Conservation (phyloP, 768 basidiomycete species). For the Tremella yokohamensis region DNA sequence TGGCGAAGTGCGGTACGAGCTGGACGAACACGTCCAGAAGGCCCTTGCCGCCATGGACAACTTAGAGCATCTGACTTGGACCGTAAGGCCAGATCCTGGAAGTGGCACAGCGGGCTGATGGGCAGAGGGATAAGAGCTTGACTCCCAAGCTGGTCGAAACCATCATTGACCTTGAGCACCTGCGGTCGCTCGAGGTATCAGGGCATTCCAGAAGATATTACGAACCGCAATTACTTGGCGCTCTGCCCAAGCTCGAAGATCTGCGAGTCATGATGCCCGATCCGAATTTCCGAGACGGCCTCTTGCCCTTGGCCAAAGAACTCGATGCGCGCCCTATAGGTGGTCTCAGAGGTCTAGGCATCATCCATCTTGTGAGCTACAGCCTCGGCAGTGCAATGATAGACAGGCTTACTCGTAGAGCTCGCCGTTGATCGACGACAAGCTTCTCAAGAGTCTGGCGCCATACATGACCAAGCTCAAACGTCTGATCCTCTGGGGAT, state of each 20-base stretch:
- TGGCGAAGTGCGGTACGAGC: constrained; percentile 29
- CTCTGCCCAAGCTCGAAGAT: constrained; percentile 27
- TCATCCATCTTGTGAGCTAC: constrained; percentile 33
- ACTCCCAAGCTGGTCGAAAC: constrained; percentile 27
- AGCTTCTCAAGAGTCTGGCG: constrained; percentile 25
- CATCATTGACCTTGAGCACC: constrained; percentile 20
- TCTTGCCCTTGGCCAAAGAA: constrained; percentile 14
- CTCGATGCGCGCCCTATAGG: constrained; percentile 19
- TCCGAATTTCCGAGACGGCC: constrained; percentile 17
- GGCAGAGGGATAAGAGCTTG: constrained; percentile 34
- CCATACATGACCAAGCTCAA: constrained; percentile 17
- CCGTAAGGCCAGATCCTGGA: constrained; percentile 16
- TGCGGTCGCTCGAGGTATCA: constrained; percentile 35
- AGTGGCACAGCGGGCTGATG: neutral
- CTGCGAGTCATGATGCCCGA: constrained; percentile 46
- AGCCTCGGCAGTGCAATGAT: neutral
- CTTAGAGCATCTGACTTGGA: constrained; percentile 37
- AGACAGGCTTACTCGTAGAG: constrained; percentile 17
- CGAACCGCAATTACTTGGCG: constrained; percentile 26
- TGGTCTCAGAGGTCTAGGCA: constrained; percentile 30
- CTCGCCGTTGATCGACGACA: constrained; percentile 39
- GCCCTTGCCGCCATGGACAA: constrained; percentile 32
- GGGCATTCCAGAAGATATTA: constrained; percentile 42
- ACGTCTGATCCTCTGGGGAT: constrained; percentile 38
- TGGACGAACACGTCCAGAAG: constrained; percentile 35